Evolutionary conservation across 2,329 filamentous ascomycete species (phyloP).

Genomic region (Verticillium dahliae): DNA sequence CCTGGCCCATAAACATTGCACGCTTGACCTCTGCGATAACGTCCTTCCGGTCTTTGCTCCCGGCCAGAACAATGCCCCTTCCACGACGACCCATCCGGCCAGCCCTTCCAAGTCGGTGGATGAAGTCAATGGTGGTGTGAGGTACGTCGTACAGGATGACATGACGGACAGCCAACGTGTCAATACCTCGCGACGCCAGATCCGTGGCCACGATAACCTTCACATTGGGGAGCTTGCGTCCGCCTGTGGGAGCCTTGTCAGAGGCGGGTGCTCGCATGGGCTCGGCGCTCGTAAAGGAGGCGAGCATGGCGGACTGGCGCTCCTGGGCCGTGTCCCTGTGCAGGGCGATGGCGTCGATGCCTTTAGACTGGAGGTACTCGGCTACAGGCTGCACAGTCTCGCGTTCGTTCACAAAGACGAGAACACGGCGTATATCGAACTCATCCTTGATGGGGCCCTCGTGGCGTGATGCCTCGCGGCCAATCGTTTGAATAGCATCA

Average conservation of each 20-base stretch:
- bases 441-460: conserved; percentile 49
- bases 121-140: conserved; percentile 95
- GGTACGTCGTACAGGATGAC: conserved; percentile 97
- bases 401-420: conserved; percentile 96
- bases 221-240: conserved; percentile 61
- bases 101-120: conserved; percentile 86
- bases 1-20: conserved; percentile 78
- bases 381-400: conserved; percentile 80
- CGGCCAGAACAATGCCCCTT: conserved; percentile 82
- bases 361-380: conserved; percentile 72
- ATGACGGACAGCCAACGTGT: conserved; percentile 83
- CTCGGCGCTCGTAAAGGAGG: conserved; percentile 58
- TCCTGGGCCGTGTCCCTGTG: conserved; percentile 77
- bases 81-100: conserved; percentile 90
- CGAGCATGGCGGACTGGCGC: conserved; percentile 70
- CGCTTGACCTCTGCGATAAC: conserved; percentile 87
- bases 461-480: conserved; percentile 61
- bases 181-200: conserved; percentile 85
- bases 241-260: conserved; percentile 18
- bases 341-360: conserved; percentile 80
- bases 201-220: conserved; percentile 95
- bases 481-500: conserved; percentile 90
- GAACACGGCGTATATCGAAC: conserved; percentile 71
- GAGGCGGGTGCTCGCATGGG: conserved; percentile 26
- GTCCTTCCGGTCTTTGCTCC: conserved; percentile 82